Base-by-base conservation (phyloP, 495 filamentous ascomycete genomes). In the Hypoxylon subgilvum region DNA sequence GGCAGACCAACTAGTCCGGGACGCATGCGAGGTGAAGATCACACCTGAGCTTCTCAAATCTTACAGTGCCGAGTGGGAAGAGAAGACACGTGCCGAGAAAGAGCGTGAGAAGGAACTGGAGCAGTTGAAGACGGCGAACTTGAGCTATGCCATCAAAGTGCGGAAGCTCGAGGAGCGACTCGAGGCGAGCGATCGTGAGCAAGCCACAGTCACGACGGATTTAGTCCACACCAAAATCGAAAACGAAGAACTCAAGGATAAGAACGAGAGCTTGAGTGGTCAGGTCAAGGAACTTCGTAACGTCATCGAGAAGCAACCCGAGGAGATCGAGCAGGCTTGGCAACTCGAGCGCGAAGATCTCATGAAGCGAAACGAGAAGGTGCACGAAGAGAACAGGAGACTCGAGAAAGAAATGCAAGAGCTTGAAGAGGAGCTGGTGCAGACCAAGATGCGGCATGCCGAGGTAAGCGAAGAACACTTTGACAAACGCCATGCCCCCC, bases 361-460 rank as follows among this genome's bases (percentile, higher is more conserved):
- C 65, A 92, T 97, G 86, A 85, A 90, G 70, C 84, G 92, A 48
- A 97, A 97, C 67, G 80, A 88, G 21, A 92, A 95, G 65, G 93
- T 97, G 13, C 93, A 97, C 67, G 92, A 96, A 43, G 92, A 96
- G 77, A 97, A 97, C 63, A 82, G 88, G 45, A 79, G 76, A 27
- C 77, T 99, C 64, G 91, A 96, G 70, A 96, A 96, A 73, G 87
- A 90, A 67, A 84, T 95, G 82, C 83, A 83, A 23, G 94, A 97
- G 51, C 94, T 99, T 82, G 94, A 97, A 79, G 92, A 93, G 73
- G 86, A 87, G 65, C 74, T 99, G 39, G 95, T 99, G 52, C 83
- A 88, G 63, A 92, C 91, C 1, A 99, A 99, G 82, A 90, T 99
- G 91, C 81, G 83, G 62, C 89, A 89, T 76, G 94, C 94, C 22